Percentiles rank a stretch among this genome's conserved stretches.
Conservation (phyloP, 208 protist genomes). For the Spongospora subterranea region DNA sequence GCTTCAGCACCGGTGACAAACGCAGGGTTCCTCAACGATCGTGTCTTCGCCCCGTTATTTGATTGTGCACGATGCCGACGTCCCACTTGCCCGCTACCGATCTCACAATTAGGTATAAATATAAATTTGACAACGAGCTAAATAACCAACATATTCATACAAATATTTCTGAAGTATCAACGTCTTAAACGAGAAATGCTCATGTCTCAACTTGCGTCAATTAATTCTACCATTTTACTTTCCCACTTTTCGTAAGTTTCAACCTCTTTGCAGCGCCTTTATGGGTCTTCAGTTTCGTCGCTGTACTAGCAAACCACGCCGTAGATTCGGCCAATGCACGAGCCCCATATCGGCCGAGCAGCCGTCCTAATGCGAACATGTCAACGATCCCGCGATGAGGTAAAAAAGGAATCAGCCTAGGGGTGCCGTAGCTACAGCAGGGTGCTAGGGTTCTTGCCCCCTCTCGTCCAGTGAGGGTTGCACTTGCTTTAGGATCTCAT, state of each 20-base stretch:
- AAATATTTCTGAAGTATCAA: too few relatives aligned
- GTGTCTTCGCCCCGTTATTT: neutral
- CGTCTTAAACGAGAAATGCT: too few relatives aligned
- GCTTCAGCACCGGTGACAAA: neutral
- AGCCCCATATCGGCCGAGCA: neutral
- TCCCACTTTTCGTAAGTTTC: neutral
- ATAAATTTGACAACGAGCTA: neutral
- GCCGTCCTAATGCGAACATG: too few relatives aligned
- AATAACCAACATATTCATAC: too few relatives aligned
- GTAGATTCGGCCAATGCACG: neutral
- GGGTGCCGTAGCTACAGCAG: too few relatives aligned
- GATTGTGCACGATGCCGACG: neutral
- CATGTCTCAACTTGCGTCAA: too few relatives aligned
- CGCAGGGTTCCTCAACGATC: neutral
- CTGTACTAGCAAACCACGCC: neutral
- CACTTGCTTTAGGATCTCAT: too few relatives aligned
- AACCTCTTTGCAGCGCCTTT: neutral
- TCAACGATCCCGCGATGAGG: too few relatives aligned
- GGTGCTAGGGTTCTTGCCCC: too few relatives aligned
- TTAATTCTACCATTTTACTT: constrained; percentile 9
- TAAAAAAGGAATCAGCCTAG: too few relatives aligned
- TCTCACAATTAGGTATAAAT: neutral
- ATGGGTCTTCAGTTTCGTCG: constrained; percentile 14
- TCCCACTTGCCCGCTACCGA: neutral
- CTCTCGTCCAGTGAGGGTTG: too few relatives aligned